These are phyloP conservation scores for Acanthamoeba royreba DNA, from an alignment of 208 protist genomes.

Conservation along the genomic window DNA sequence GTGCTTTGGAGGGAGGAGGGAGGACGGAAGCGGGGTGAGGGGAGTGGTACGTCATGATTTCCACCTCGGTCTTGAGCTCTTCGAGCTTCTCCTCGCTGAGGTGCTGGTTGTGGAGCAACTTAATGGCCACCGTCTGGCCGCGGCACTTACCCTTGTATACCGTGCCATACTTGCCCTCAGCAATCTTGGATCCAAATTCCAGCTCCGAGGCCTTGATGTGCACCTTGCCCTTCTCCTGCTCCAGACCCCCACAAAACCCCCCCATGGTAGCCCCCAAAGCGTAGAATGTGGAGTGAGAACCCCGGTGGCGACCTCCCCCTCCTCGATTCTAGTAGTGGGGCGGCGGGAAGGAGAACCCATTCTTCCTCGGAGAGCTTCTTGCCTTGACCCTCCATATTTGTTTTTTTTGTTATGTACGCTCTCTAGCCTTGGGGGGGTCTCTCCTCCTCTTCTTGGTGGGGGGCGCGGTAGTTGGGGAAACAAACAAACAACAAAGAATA, in stretches of 20 bases:
- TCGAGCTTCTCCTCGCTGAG: slow-evolving; percentile 30
- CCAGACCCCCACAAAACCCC: not conserved
- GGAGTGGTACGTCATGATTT: not conserved
- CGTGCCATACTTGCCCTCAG: slow-evolving; percentile 8
- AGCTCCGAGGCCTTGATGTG: not conserved
- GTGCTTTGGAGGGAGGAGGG: not conserved
- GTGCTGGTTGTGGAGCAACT: slow-evolving; percentile 30
- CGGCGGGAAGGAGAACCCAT: too few relatives aligned
- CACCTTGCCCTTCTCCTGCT: slow-evolving; percentile 13
- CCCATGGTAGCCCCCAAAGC: not conserved
- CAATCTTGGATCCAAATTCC: slow-evolving; percentile 21
- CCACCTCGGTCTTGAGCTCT: slow-evolving; percentile 6
- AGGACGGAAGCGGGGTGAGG: too few relatives aligned
- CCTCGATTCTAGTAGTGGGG: not conserved
- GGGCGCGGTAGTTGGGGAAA: too few relatives aligned
- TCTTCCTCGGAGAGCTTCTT: not conserved
- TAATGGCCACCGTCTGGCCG: slow-evolving; percentile 11
- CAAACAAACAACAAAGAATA: too few relatives aligned
- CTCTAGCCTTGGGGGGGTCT: not conserved
- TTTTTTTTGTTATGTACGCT: not conserved
- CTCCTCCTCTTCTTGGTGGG: not conserved
- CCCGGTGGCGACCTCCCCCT: not conserved
- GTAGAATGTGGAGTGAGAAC: not conserved
- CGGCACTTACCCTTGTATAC: slow-evolving; percentile 21
- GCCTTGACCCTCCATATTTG: not conserved